Percentiles rank a stretch among this genome's conserved stretches.
These are phyloP conservation scores for Cryphonectria radicalis DNA, from an alignment of 2,329 filamentous ascomycete species.

Conservation along the genomic window DNA sequence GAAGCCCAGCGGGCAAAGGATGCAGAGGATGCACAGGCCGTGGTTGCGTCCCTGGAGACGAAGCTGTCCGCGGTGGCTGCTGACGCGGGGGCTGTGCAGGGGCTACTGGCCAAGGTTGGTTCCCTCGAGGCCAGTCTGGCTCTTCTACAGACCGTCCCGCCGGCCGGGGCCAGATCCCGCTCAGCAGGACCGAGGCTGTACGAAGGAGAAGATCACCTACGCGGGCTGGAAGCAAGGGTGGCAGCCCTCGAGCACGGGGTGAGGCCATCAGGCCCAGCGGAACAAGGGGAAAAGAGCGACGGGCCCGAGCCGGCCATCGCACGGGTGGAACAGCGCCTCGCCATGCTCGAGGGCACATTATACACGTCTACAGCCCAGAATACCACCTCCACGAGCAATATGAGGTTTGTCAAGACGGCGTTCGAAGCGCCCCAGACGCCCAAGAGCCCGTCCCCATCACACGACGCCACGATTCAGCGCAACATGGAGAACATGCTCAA, in stretches of 20 bases:
- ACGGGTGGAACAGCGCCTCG: background rate
- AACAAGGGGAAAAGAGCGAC: background rate
- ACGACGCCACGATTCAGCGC: background rate
- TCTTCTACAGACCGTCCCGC: background rate
- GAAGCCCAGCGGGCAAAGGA: background rate
- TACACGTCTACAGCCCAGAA: background rate
- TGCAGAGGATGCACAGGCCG: background rate
- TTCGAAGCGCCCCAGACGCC: background rate
- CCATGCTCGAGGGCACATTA: background rate
- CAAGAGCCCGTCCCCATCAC: constrained; percentile 11
- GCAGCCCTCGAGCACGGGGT: background rate
- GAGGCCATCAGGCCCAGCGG: background rate
- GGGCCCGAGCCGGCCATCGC: background rate
- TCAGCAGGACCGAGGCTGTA: background rate
- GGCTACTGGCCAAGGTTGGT: constrained; percentile 2
- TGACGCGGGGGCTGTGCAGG: background rate
- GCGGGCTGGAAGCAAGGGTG: constrained; percentile 1
- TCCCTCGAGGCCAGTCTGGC: constrained; percentile 4
- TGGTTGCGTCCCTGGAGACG: constrained; percentile 1
- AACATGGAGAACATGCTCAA: constrained; percentile 2
- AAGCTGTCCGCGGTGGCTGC: background rate
- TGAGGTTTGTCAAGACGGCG: background rate
- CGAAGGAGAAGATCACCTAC: background rate
- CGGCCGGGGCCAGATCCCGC: too few relatives aligned
- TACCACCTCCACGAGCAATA: background rate